Evolutionary conservation across 352 stramenopile genomes (phyloP).

Genomic region (Elongisporangium undulatum): DNA sequence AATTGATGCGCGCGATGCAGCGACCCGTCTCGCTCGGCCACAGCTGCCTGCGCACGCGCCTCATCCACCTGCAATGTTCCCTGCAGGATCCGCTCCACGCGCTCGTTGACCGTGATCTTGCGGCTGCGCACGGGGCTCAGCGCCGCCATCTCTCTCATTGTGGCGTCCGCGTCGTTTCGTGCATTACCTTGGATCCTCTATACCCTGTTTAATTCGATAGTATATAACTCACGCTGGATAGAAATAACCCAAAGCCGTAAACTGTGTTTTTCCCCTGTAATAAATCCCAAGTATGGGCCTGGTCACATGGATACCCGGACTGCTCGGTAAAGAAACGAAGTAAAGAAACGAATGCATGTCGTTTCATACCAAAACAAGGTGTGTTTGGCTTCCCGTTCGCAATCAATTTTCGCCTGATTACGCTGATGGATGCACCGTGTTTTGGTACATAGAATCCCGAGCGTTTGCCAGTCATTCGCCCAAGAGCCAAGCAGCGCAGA

Average conservation of each 20-base stretch:
- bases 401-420: not conserved
- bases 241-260: not conserved
- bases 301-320: not conserved
- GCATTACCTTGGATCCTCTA: not conserved
- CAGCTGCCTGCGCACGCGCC: constrained; percentile 17
- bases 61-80: constrained; percentile 30
- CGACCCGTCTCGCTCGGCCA: constrained; percentile 21
- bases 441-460: not conserved
- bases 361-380: too few species aligned
- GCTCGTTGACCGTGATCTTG: constrained; percentile 71
- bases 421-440: not conserved
- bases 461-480: not conserved
- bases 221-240: not conserved
- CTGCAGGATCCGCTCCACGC: constrained; percentile 54
- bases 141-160: not conserved
- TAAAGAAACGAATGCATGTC: not conserved
- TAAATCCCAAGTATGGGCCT: not conserved
- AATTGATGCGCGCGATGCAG: constrained; percentile 39
- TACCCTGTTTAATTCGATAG: not conserved
- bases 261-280: not conserved
- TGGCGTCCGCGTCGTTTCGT: not conserved
- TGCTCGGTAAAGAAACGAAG: not conserved
- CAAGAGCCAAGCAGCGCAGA: not conserved
- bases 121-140: constrained; percentile 6
- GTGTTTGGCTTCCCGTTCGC: not conserved